Conservation (phyloP, 768 basidiomycete genomes). For the Leccinum subtestaceum region DNA sequence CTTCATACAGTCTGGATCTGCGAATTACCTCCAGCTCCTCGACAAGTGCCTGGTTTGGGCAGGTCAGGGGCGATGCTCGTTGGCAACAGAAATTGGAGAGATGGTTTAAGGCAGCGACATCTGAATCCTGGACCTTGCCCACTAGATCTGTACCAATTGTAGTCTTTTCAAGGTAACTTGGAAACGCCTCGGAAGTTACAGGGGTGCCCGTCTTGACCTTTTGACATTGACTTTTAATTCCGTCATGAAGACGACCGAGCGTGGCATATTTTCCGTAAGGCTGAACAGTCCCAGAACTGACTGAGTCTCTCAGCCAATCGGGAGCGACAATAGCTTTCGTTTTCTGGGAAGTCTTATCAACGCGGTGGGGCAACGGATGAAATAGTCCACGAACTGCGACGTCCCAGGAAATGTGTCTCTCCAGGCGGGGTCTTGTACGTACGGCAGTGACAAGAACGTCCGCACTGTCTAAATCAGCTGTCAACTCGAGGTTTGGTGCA, state of each 20-base stretch:
- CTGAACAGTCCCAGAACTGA: conserved; percentile 40
- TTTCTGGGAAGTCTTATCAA: conserved; percentile 40
- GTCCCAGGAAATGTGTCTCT: conserved; percentile 66
- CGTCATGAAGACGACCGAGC: conserved; percentile 46
- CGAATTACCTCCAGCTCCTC: conserved; percentile 58
- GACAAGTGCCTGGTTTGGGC: conserved; percentile 63
- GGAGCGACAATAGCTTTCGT: conserved; percentile 68
- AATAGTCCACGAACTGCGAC: conserved; percentile 50
- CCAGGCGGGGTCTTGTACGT: conserved; percentile 62
- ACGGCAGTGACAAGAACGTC: conserved; percentile 68
- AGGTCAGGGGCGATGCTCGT: conserved; percentile 63
- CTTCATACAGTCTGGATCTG: conserved; percentile 60
- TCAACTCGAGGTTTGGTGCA: conserved; percentile 33
- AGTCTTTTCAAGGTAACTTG: background rate
- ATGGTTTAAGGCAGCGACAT: conserved; percentile 22
- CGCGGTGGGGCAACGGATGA: background rate
- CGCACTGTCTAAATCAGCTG: conserved; percentile 44
- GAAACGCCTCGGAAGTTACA: background rate
- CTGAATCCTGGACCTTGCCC: conserved; percentile 8
- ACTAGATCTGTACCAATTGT: conserved; percentile 22
- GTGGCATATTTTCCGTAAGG: conserved; percentile 60
- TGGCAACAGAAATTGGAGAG: conserved; percentile 53
- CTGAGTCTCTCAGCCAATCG: conserved; percentile 65
- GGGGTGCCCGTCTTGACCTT: conserved; percentile 13
- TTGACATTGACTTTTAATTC: conserved; percentile 45